These are phyloP conservation scores for Hysterangium stoloniferum DNA, from an alignment of 768 basidiomycete species.

Conservation along the genomic window DNA sequence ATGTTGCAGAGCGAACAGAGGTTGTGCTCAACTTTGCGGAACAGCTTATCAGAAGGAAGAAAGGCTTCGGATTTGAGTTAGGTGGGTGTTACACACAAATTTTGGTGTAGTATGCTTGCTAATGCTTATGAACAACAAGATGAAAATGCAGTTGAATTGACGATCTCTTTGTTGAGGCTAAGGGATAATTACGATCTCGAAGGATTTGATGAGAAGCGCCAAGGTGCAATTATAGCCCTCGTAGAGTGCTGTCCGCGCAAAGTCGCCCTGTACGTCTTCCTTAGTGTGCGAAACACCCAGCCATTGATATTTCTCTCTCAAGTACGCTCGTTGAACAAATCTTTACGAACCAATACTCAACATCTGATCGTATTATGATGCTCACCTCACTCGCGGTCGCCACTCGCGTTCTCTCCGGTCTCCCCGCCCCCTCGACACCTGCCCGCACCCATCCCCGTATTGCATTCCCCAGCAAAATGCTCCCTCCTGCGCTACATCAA, in stretches of 20 bases:
- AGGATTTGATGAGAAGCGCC: conserved; percentile 67
- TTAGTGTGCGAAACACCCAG: neutral
- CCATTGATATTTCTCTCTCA: conserved; percentile 7
- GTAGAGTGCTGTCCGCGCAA: conserved; percentile 71
- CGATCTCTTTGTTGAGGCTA: conserved; percentile 61
- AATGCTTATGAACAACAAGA: conserved; percentile 37
- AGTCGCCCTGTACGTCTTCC: conserved; percentile 65
- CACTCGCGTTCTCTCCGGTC: conserved; percentile 69
- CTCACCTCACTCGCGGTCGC: conserved; percentile 83
- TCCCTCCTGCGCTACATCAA: conserved; percentile 65
- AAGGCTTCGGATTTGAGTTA: conserved; percentile 79
- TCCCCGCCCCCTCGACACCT: conserved; percentile 30
- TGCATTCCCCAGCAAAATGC: conserved; percentile 73
- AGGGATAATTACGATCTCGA: conserved; percentile 83
- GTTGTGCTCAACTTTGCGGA: conserved; percentile 77
- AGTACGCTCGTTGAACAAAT: conserved; percentile 87
- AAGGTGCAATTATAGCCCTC: conserved; percentile 70
- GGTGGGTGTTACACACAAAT: conserved; percentile 39
- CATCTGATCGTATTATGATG: conserved; percentile 75
- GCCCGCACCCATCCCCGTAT: conserved; percentile 22
- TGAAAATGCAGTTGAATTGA: conserved; percentile 84
- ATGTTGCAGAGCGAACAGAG: conserved; percentile 70
- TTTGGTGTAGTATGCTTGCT: neutral
- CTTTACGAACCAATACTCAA: conserved; percentile 90
- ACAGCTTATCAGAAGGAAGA: conserved; percentile 76